Evolutionary conservation across 495 filamentous ascomycete species (phyloP), one percentile per base, ranked within the genome.

Genomic region (Penicillium chermesinum): DNA sequence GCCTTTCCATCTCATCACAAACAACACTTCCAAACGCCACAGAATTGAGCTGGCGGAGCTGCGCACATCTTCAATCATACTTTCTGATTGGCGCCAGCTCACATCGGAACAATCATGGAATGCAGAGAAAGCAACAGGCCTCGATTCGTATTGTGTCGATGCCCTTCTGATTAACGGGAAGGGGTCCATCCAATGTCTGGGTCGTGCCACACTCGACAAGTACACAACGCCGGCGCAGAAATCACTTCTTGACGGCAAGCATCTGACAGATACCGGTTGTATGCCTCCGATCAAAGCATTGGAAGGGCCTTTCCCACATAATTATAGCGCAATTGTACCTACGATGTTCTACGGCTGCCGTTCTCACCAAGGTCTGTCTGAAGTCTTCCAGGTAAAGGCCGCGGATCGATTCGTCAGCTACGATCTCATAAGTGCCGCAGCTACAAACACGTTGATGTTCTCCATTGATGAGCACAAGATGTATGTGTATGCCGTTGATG

Each of bases 141-240:
- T 43, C 7, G 41, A 43, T 18, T 8, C 25, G 12, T 25, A 32
- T 16, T 72, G 73, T 50, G 64, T 65, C 10, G 73, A 79, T 41
- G 69, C 64, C 34, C 55, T 79, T 13, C 63, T 81, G 1, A 58
- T 81, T 47, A 78, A 81, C 49, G 76, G 78, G 5, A 69, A 70
- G 50, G 78, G 77, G 15, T 57, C 52, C n/a, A 64, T 76, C 12
- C 57, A 73, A 36, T 80, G 76, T 47, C 64, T 59, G 3, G 18
- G 17, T 30, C 38, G 18, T 25, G 19, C 3, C 17, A 21, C 14
- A 5, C 16, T 41, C 2, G 22, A 19, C 9, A 14, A 22, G 9
- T 21, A 21, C 18, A 13, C 22, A 6, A 19, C 16, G 2, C 18
- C 19, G 7, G 12, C 19, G 19, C 12, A 21, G 1, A 41, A 19